phyloP scores from a whole-genome alignment of 2,329 filamentous ascomycete species.

The Hypoxylon sp. region DNA sequence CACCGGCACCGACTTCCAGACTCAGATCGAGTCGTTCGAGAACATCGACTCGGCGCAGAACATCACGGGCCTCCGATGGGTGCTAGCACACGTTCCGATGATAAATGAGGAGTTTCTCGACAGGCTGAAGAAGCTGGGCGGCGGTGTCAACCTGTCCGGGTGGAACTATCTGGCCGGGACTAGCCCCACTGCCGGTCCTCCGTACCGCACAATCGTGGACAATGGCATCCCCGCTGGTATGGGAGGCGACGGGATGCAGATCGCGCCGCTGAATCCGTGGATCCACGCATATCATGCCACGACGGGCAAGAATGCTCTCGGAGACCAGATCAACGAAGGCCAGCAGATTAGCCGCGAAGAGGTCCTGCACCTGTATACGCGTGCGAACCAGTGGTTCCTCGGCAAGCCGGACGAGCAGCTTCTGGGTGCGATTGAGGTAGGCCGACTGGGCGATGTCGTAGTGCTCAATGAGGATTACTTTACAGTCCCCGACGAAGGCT shows the following conservation, averaged over 20 bases:
- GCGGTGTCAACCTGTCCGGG: conserved; percentile 42
- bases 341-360: conserved; percentile 39
- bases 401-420: conserved; percentile 39
- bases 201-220: conserved; percentile 41
- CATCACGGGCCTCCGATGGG: conserved; percentile 40
- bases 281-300: conserved; percentile 43
- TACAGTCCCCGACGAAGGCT: conserved; percentile 36
- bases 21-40: conserved; percentile 41
- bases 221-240: conserved; percentile 42
- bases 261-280: conserved; percentile 45
- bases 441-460: conserved; percentile 40
- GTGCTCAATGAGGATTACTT: conserved; percentile 44
- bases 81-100: conserved; percentile 42
- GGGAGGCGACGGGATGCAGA: conserved; percentile 43
- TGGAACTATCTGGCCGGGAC: conserved; percentile 40
- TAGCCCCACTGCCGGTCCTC: conserved; percentile 40
- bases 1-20: conserved; percentile 33
- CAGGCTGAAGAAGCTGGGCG: conserved; percentile 40
- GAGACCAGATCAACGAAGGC: conserved; percentile 39
- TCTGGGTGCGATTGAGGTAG: conserved; percentile 40
- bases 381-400: conserved; percentile 43
- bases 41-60: conserved; percentile 25
- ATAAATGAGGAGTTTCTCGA: conserved; percentile 39
- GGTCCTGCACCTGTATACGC: conserved; percentile 38
- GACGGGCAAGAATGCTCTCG: conserved; percentile 41